Percentiles rank a stretch among this genome's conserved stretches.
phyloP scores from a whole-genome alignment of 306 rosid species.

The Myrica gale region DNA sequence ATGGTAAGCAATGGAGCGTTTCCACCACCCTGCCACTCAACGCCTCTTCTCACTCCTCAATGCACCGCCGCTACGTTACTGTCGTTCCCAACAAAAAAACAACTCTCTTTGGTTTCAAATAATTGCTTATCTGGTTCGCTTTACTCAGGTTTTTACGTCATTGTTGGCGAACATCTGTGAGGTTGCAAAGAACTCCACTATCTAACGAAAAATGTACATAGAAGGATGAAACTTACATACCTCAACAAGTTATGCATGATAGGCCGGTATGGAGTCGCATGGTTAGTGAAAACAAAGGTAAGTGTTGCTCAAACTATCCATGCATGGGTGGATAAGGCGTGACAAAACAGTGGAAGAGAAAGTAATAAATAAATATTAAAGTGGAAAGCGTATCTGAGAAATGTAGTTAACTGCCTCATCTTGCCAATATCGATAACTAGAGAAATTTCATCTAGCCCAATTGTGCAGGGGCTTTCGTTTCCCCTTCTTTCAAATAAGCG shows the following conservation, averaged over 20 bases:
- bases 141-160: not conserved
- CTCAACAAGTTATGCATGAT: not conserved
- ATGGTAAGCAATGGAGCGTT: constrained; percentile 43
- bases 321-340: not conserved
- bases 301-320: not conserved
- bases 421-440: not conserved
- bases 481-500: not conserved
- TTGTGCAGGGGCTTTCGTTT: not conserved
- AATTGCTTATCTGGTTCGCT: not conserved
- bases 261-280: not conserved
- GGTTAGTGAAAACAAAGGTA: not conserved
- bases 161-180: not conserved
- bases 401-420: not conserved
- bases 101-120: constrained; percentile 9
- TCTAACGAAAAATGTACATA: not conserved
- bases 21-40: constrained; percentile 35
- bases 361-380: not conserved
- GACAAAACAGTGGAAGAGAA: not conserved
- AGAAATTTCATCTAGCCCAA: not conserved
- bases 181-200: not conserved
- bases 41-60: constrained; percentile 9
- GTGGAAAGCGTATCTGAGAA: not conserved
- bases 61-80: constrained; percentile 20
- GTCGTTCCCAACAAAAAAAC: constrained; percentile 23
- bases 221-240: not conserved